Evolutionary conservation across 1,284 basidiomycete species (phyloP).

Genomic region (Exobasidium rhododendri): DNA sequence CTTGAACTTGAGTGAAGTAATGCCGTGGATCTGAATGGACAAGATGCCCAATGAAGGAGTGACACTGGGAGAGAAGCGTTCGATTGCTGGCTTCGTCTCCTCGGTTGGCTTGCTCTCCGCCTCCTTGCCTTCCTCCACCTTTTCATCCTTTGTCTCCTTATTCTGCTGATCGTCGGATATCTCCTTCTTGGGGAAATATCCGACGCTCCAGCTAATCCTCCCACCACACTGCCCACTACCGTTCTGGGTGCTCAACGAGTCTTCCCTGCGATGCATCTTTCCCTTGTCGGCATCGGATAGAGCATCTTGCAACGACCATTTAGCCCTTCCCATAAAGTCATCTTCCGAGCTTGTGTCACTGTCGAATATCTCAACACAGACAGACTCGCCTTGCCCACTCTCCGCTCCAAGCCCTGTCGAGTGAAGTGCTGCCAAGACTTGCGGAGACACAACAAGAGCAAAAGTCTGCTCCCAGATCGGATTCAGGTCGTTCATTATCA

Average conservation of each 20-base stretch:
- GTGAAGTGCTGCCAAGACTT: neutral
- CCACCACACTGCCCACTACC: neutral
- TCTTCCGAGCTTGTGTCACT: conserved; percentile 6
- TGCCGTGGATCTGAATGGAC: conserved; percentile 6
- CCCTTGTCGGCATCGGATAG: neutral
- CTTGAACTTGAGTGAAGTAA: conserved; percentile 8
- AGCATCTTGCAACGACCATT: neutral
- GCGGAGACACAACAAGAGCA: conserved; percentile 4
- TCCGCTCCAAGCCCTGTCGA: neutral
- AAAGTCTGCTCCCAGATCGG: conserved; percentile 7
- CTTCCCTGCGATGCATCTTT: conserved; percentile 1
- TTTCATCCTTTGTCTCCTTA: neutral
- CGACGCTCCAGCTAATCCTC: conserved; percentile 8
- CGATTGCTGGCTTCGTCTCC: neutral
- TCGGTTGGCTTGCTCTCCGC: conserved; percentile 1
- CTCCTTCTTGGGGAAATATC: neutral
- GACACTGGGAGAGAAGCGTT: neutral
- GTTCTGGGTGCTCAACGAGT: neutral
- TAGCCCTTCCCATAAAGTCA: conserved; percentile 8
- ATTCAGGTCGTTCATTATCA: conserved; percentile 10
- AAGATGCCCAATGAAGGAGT: conserved; percentile 10
- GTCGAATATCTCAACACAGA: conserved; percentile 12
- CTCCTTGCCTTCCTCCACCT: neutral
- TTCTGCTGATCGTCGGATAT: neutral
- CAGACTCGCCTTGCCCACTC: conserved; percentile 5